These are phyloP conservation scores for Myxozyma sirexii DNA, from an alignment of 805 yeast species.

Conservation along the genomic window DNA sequence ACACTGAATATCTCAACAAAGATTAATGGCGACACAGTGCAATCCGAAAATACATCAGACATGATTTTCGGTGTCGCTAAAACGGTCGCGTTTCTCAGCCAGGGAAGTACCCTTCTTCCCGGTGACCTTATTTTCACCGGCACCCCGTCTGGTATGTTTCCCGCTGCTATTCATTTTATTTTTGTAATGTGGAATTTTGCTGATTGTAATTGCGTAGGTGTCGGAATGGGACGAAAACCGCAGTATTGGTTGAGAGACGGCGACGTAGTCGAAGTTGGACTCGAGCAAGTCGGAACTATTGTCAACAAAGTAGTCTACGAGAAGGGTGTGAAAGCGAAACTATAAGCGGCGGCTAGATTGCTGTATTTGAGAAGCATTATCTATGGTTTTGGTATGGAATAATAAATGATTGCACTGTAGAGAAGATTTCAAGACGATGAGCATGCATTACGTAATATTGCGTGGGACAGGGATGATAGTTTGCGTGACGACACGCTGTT, in stretches of 20 bases:
- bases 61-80: conserved; percentile 52
- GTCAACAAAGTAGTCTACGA: conserved; percentile 47
- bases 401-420: background rate
- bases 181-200: background rate
- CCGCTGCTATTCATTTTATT: background rate
- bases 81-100: conserved; percentile 52
- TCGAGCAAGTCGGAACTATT: conserved; percentile 51
- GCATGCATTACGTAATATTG: too few relatives aligned
- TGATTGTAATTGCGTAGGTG: conserved; percentile 44
- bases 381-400: background rate
- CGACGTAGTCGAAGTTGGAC: conserved; percentile 49
- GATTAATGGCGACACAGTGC: conserved; percentile 54
- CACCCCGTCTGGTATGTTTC: conserved; percentile 48
- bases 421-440: too few relatives aligned
- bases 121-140: conserved; percentile 62
- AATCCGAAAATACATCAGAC: conserved; percentile 51
- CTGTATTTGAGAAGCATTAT: background rate
- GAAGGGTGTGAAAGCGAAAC: conserved; percentile 27
- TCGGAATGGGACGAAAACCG: conserved; percentile 52
- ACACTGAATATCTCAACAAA: conserved; percentile 46
- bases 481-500: too few relatives aligned
- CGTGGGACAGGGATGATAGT: too few relatives aligned
- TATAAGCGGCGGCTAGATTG: conserved; percentile 34
- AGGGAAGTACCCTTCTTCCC: conserved; percentile 55
- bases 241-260: conserved; percentile 51